Base-by-base conservation (phyloP, 148 eudicot genomes). In the Silene latifolia region DNA sequence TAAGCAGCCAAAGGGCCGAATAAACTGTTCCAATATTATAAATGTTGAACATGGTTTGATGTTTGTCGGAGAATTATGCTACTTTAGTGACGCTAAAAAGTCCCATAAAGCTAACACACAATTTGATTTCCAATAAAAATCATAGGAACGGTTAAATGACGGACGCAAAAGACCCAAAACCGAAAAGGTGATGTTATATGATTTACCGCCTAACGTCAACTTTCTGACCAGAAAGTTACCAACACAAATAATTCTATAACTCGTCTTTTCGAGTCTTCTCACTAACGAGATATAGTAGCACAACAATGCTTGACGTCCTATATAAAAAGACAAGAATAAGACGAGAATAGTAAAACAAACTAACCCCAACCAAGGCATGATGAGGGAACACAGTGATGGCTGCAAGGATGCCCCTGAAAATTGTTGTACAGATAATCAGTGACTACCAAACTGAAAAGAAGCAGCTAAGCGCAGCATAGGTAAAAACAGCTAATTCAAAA, bases 331-430 rank as follows among this genome's bases (percentile, higher is more conserved):
- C 11, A 5, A 62, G 54, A 46, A 44, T 1, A 66, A 25, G 63
- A 63, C 17, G 17, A 69, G 12, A 58, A 42, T 64, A 57, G 53
- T 39, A 71, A 70, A 63, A 39, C 15, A 61, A 73, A 78, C 90
- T 89, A 85, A 96, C 99, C 97, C 99, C 99, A 75, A 85, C 99
- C 79, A 96, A 57, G 51, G 79, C 87, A 88, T 87, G 86, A 78
- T 84, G 87, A 81, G 92, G 87, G 69, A 92, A 92, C 67, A 88
- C 97, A 75, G 89, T 89, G 71, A 96, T 76, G 75, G 97, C 99
- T 24, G 97, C 94, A 79, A 96, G 96, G 72, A 96, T 96, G 8
- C 99, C 99, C 90, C 99, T 95, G 92, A 25, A 58, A 75, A 76
- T 27, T 14, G 25, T 29, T 39, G 73, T 8, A 32, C 61, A 77